Percentiles rank a stretch among this genome's conserved stretches.
Evolutionary conservation across 1,284 basidiomycete species (phyloP).

Genomic region (Ceratobasidium sp.): DNA sequence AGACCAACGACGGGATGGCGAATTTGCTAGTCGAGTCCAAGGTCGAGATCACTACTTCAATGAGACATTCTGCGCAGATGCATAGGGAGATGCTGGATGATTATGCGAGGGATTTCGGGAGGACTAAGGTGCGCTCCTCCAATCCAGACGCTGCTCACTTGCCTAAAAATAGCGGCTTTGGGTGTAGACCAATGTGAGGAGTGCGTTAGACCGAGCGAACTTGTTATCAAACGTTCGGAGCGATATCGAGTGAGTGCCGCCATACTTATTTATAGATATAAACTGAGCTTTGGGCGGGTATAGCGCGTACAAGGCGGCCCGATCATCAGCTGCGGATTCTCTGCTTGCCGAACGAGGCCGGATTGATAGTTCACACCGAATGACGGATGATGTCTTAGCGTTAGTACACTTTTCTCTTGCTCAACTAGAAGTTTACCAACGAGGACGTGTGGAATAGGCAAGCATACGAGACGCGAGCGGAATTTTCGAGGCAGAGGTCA

Average conservation of each 20-base stretch:
- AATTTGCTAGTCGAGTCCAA: conserved; percentile 73
- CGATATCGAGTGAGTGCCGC: conserved; percentile 83
- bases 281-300: conserved; percentile 4
- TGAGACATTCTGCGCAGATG: conserved; percentile 88
- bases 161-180: neutral
- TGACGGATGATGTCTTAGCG: conserved; percentile 94
- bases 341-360: conserved; percentile 86
- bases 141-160: conserved; percentile 13
- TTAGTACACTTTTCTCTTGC: conserved; percentile 56
- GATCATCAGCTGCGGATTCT: conserved; percentile 84
- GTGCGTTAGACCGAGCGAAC: conserved; percentile 86
- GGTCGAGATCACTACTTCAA: conserved; percentile 82
- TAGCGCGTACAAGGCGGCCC: conserved; percentile 80
- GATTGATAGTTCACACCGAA: conserved; percentile 92
- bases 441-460: conserved; percentile 67
- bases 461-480: conserved; percentile 96
- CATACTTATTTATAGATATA: neutral
- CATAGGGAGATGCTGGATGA: conserved; percentile 92
- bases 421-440: neutral
- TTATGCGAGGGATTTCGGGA: conserved; percentile 81
- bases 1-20: conserved; percentile 81
- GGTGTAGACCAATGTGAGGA: conserved; percentile 77
- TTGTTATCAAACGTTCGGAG: conserved; percentile 91
- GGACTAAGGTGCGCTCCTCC: conserved; percentile 74
- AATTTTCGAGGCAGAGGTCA: conserved; percentile 86